These are phyloP conservation scores for Nicotiana attenuata DNA, from an alignment of 257 asterid species.

Conservation along the genomic window DNA sequence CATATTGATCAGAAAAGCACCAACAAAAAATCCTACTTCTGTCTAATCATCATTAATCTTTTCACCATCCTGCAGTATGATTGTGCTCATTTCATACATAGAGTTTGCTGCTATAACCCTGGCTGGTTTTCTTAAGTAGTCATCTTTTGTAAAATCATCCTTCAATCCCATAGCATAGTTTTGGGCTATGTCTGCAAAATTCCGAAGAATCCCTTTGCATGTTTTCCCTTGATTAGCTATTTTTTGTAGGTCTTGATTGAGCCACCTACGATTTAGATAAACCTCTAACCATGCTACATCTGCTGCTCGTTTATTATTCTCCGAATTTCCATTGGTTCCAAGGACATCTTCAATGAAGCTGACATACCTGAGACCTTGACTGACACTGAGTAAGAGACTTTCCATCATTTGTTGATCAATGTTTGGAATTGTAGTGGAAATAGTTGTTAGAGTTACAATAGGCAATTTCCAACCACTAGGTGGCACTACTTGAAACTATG, in stretches of 20 bases:
- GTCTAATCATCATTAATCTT: neutral
- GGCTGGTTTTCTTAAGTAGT: neutral
- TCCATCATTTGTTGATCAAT: too few relatives aligned
- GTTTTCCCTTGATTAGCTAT: neutral
- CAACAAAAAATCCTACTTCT: neutral
- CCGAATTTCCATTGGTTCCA: too few relatives aligned
- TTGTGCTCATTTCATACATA: neutral
- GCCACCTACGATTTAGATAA: neutral
- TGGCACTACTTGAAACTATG: too few relatives aligned
- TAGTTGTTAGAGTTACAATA: too few relatives aligned
- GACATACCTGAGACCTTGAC: too few relatives aligned
- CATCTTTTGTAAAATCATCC: neutral
- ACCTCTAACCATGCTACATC: conserved; percentile 1
- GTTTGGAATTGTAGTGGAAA: too few relatives aligned
- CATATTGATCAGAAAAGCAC: neutral
- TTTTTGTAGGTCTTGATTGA: neutral
- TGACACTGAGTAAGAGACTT: too few relatives aligned
- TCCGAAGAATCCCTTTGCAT: neutral
- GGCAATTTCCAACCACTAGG: too few relatives aligned
- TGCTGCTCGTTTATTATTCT: neutral
- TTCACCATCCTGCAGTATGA: neutral
- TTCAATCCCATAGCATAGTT: neutral
- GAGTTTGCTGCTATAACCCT: neutral
- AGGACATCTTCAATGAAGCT: too few relatives aligned
- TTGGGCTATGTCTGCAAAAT: neutral